These are phyloP conservation scores for Aspergillus piperis DNA, from an alignment of 2,329 filamentous ascomycete species.

Conservation along the genomic window DNA sequence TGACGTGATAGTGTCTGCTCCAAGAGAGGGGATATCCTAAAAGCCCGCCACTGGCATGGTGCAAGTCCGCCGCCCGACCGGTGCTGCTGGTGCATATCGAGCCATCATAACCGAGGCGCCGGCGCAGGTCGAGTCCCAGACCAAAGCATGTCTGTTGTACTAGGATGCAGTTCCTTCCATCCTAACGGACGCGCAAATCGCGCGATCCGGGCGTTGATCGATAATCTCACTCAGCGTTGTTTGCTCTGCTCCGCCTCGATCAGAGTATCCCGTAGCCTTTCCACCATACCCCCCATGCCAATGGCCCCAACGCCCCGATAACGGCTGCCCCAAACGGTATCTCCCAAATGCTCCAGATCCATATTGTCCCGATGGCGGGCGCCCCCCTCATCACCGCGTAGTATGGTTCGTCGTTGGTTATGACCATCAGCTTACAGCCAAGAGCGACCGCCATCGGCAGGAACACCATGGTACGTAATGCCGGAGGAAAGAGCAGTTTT, in stretches of 20 bases:
- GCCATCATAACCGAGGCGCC: neutral
- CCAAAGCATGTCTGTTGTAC: neutral
- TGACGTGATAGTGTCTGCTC: neutral
- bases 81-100: neutral
- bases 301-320: slow-evolving; percentile 53
- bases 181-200: neutral
- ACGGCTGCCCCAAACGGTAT: slow-evolving; percentile 70
- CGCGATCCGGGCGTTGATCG: neutral
- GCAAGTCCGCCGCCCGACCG: neutral
- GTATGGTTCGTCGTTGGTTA: slow-evolving; percentile 78
- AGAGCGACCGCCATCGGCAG: slow-evolving; percentile 33
- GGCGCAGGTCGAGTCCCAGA: neutral
- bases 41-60: neutral
- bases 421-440: slow-evolving; percentile 78
- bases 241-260: neutral
- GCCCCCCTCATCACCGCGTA: slow-evolving; percentile 88
- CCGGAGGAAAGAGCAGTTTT: slow-evolving; percentile 36
- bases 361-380: slow-evolving; percentile 84
- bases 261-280: slow-evolving; percentile 53
- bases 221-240: neutral
- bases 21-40: neutral
- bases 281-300: slow-evolving; percentile 55
- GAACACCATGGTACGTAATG: slow-evolving; percentile 27
- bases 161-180: slow-evolving; percentile 1
- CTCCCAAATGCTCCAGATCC: slow-evolving; percentile 92